phyloP scores from a whole-genome alignment of 139 green algal species.

The Chlorella vulgaris region DNA sequence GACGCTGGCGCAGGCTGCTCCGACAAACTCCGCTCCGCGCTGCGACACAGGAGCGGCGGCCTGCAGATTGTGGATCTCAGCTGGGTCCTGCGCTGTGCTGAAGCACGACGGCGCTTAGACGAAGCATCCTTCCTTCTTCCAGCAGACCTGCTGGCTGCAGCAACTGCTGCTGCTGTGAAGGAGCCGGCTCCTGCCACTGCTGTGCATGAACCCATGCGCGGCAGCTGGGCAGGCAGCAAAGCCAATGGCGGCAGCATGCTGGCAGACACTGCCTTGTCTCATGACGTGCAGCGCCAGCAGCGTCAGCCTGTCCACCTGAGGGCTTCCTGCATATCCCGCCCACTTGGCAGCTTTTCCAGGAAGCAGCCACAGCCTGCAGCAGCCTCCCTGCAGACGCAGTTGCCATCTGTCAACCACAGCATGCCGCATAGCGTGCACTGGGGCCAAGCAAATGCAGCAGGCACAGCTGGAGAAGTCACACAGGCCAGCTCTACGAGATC shows the following conservation, averaged over 20 bases:
- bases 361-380: neutral
- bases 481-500: neutral
- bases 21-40: conserved; percentile 18
- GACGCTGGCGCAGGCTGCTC: neutral
- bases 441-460: neutral
- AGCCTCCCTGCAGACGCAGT: conserved; percentile 13
- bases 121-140: neutral
- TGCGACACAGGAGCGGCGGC: conserved; percentile 19
- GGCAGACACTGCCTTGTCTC: neutral
- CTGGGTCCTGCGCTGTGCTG: neutral
- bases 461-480: neutral
- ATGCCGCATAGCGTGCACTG: neutral
- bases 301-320: conserved; percentile 5
- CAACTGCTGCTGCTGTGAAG: neutral
- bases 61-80: conserved; percentile 15
- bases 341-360: conserved; percentile 3
- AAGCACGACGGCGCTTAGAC: neutral
- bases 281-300: neutral
- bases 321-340: no score
- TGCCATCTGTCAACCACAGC: conserved; percentile 6
- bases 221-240: neutral
- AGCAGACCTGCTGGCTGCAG: neutral
- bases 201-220: neutral
- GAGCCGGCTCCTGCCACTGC: neutral
- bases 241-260: neutral